Evolutionary conservation across 331 rosid species (phyloP), one percentile per base, ranked within the genome.

Genomic region (Acacia concinna): DNA sequence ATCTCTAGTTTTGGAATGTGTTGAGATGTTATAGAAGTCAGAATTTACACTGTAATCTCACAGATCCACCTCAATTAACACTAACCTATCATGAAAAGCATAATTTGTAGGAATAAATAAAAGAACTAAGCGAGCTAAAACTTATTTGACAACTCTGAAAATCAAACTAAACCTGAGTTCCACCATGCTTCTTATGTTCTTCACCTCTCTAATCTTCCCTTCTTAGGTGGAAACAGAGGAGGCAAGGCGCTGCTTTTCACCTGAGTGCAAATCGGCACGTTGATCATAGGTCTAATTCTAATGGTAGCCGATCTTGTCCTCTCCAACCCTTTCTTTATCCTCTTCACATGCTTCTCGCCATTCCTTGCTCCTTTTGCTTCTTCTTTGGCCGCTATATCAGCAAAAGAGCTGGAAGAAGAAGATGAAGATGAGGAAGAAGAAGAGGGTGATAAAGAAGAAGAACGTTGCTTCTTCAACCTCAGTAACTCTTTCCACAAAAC

Each of bases 401-500:
- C 88, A 57, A 90, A 89, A 2, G 97, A 91, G 78, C 85, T 89
- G 0, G 90, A 91, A 11, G 96, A 93, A 51, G 97, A 91, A 0
- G 97, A 89, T 0, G 99, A 91, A 6, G 99, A 96, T 0, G 98
- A 95, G 17, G 98, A 92, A 14, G 98, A 91, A 47, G 99, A 96
- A 4, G 97, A 89, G 0, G 99, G 94, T 40, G 93, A 88, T 31
- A 89, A 78, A n/a, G 97, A 79, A 8, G 97, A 91, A 68, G 96
- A 86, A 1, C 97, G 93, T 78, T 96, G 98, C 89, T 96, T 96
- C 97, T 88, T 96, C 91, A 96, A 90, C 89, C 95, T 91, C 37
- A 96, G 76, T 23, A 96, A 89, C 87, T 96, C 99, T 82, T 96
- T 96, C 99, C 99, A 96, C 31, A 96, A 77, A 80, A 96, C 95